phyloP scores from a whole-genome alignment of 2,329 filamentous ascomycete species.

The Cercospora sp. region DNA sequence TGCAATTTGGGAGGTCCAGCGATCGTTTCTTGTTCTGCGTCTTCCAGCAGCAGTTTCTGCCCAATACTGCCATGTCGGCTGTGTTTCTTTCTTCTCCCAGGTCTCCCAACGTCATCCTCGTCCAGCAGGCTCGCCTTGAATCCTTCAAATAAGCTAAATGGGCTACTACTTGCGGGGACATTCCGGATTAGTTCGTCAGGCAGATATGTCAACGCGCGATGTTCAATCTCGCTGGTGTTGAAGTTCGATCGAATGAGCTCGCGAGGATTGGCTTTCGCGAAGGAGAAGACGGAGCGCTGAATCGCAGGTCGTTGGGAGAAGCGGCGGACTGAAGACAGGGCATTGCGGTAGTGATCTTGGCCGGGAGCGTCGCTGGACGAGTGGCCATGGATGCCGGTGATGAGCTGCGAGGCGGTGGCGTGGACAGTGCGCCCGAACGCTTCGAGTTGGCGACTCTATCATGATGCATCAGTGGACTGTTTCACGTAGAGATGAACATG shows the following conservation, averaged over 20 bases:
- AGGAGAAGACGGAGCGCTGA: constrained; percentile 86
- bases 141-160: constrained; percentile 93
- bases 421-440: constrained; percentile 94
- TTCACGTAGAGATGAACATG: not conserved
- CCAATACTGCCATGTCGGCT: constrained; percentile 70
- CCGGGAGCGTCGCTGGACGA: constrained; percentile 51
- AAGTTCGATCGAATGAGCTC: constrained; percentile 90
- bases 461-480: not conserved
- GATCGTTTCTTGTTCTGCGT: constrained; percentile 57
- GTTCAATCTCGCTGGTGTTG: constrained; percentile 88
- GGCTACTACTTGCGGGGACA: constrained; percentile 81
- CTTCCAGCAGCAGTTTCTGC: constrained; percentile 66
- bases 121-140: constrained; percentile 90
- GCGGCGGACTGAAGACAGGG: constrained; percentile 85
- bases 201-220: constrained; percentile 82
- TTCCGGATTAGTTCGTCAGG: constrained; percentile 87
- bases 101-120: constrained; percentile 43
- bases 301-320: constrained; percentile 80
- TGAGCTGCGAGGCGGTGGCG: constrained; percentile 86
- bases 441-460: constrained; percentile 80
- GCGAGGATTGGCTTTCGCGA: constrained; percentile 87
- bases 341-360: constrained; percentile 71
- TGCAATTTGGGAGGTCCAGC: constrained; percentile 67
- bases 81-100: constrained; percentile 62
- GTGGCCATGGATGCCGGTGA: constrained; percentile 45